Evolutionary conservation across 1,284 basidiomycete species (phyloP).

Genomic region (Vanrija pseudolonga): DNA sequence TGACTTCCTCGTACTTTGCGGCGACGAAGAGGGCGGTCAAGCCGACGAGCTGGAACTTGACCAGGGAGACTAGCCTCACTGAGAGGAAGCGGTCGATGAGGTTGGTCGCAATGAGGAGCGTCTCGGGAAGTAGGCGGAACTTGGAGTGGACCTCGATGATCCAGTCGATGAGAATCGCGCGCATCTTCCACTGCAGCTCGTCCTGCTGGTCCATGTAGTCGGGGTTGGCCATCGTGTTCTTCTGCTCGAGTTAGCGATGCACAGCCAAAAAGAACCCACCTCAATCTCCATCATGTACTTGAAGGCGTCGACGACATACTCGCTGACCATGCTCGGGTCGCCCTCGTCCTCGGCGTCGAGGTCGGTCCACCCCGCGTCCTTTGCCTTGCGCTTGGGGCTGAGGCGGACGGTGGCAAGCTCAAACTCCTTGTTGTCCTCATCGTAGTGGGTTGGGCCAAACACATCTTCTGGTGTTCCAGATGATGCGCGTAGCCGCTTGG

Average conservation of each 20-base stretch:
- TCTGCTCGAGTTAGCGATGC: conserved; percentile 50
- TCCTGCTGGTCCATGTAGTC: conserved; percentile 88
- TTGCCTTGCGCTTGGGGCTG: conserved; percentile 31
- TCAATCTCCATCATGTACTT: conserved; percentile 76
- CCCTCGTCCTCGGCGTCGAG: conserved; percentile 90
- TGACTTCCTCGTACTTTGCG: conserved; percentile 93
- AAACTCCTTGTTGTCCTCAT: conserved; percentile 36
- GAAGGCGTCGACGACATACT: conserved; percentile 94
- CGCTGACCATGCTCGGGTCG: conserved; percentile 93
- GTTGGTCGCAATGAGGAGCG: conserved; percentile 90
- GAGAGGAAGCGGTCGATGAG: conserved; percentile 97
- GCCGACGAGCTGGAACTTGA: conserved; percentile 92
- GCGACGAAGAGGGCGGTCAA: conserved; percentile 91
- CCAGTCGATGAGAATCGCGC: conserved; percentile 94
- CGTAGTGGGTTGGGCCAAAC: conserved; percentile 31
- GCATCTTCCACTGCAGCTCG: conserved; percentile 90
- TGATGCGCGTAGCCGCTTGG: conserved; percentile 42
- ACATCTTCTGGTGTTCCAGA: conserved; percentile 27
- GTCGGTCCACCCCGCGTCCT: conserved; percentile 67
- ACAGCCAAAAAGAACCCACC: conserved; percentile 51
- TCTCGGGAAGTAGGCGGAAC: conserved; percentile 91
- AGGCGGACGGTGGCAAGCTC: neutral
- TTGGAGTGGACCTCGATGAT: conserved; percentile 92
- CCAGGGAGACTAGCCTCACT: conserved; percentile 79
- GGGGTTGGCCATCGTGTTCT: conserved; percentile 76